Evolutionary conservation across 169 alveolate genomes (phyloP), one percentile per base, ranked within the genome.

Genomic region (Plasmodium blacklocki): DNA sequence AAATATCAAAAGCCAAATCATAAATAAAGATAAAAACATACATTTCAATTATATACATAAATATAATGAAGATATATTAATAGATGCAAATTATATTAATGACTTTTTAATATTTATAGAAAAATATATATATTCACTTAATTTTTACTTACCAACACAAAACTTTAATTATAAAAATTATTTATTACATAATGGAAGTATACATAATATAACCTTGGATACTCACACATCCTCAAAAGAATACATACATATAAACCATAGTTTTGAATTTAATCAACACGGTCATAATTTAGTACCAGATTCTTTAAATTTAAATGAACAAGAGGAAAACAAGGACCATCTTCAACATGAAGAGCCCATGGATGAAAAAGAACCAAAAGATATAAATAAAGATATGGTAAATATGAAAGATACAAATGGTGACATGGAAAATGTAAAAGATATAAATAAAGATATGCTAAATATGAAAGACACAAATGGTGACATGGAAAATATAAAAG

Each of bases 11-110:
- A 58, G 60, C 2, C 91, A 83, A 83, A 68, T 83, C 47, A 68
- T 83, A 67, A 83, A 83, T 83, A 83, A 68, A 83, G 91, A 83
- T 32, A 67, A 68, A 52, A 67, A 64, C 14, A 50, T 78, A 23
- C 89, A 68, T 83, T 83, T 83, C 43, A 83, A 68, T 83, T 83
- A 83, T 49, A 83, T 83, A 23, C 91, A 83, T 32, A 83, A 83
- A 18, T 83, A 83, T 52, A 83, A 56, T 39, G 91, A 83, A 83
- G 78, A 83, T 49, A 68, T 83, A 54, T 66, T 83, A 49, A 85
- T 83, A 15, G 83, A 83, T 68, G 80, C 54, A 67, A 83, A 83
- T 56, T 83, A 83, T 49, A 39, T 83, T 68, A 83, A 83, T 39
- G 91, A 83, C 62, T 83, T 83, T 58, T 68, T 83, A 58, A 68